Base-by-base conservation (phyloP, 2,329 filamentous ascomycete species). In the Colletotrichum higginsianum region DNA sequence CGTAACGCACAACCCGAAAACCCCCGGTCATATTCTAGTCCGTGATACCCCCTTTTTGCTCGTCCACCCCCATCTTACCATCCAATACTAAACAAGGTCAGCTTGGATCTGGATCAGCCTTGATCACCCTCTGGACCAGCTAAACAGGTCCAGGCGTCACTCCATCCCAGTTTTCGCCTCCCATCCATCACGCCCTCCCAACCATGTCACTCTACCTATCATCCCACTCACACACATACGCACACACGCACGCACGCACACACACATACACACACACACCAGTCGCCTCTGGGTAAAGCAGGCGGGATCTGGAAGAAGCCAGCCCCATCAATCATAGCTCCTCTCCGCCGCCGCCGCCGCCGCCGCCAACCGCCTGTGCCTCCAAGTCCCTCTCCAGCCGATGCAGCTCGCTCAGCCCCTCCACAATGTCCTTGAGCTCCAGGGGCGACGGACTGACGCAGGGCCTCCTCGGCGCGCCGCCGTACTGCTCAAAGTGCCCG, bases 391-490 rank as follows among this genome's bases (percentile, higher is more conserved):
- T 77, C 74, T 82, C 81, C 8, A 80, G 73, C 13, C 73, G 75
- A 70, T 80, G 75, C 30, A 80, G 77, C 21, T 83, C 78, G 35
- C 79, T 75, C 67, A 85, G 82, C 61, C 83, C 82, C 71, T 77
- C 77, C 35, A 77, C 74, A 66, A 84, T 82, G 67, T 70, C 76
- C 52, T 80, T 75, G 23, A 82, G 76, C 56, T 80, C 76, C 49
- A 81, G 79, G 15, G 75, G 76, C 40, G 78, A 76, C 9, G 81
- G 82, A 55, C 78, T 71, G 53, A 76, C 74, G 72, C 84, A 85
- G 23, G 84, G 84, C 72, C 78, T 76, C 67, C 84, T 74, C 16
- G 83, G 84, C 74, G 79, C 80, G 30, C 82, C 81, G 18, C 80
- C 82, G 61, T 82, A 81, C 35, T 81, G 80, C 53, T 79, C 76